Conservation (phyloP, 768 basidiomycete species). For the Hygrocybe coccinea region DNA sequence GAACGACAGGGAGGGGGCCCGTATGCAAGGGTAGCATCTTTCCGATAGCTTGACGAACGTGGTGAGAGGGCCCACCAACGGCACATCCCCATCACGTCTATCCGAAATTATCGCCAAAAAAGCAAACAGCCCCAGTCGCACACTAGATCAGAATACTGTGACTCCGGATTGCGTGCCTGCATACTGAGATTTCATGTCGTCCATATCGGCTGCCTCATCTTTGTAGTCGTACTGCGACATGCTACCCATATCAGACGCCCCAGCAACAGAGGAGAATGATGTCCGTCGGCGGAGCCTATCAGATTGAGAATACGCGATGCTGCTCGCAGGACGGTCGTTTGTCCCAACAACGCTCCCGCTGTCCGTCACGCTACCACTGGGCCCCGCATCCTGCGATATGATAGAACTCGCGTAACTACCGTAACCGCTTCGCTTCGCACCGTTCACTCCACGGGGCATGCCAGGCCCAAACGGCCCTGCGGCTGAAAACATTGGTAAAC, state of each 20-base stretch:
- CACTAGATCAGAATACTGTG: slow-evolving; percentile 63
- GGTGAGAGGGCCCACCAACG: too few species aligned
- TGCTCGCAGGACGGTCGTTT: slow-evolving; percentile 31
- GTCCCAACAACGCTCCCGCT: slow-evolving; percentile 58
- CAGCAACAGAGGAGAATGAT: slow-evolving; percentile 66
- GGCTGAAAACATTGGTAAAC: slow-evolving; percentile 76
- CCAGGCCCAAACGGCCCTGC: slow-evolving; percentile 67
- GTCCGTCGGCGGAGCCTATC: slow-evolving; percentile 76
- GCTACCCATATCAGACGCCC: slow-evolving; percentile 74
- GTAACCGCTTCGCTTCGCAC: slow-evolving; percentile 71
- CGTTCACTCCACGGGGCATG: slow-evolving; percentile 56
- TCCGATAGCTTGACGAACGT: too few species aligned
- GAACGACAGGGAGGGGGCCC: neutral
- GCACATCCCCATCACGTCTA: too few species aligned
- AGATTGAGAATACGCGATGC: slow-evolving; percentile 84
- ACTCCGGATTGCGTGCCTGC: slow-evolving; percentile 79
- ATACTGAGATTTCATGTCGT: slow-evolving; percentile 88
- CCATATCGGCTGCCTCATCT: slow-evolving; percentile 71
- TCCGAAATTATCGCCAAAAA: neutral
- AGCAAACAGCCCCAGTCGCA: neutral
- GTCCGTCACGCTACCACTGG: slow-evolving; percentile 51
- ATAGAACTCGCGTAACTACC: slow-evolving; percentile 85
- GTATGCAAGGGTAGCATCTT: too few species aligned
- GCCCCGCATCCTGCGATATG: slow-evolving; percentile 84
- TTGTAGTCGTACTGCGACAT: slow-evolving; percentile 78